Evolutionary conservation across 169 alveolate genomes (phyloP).

Genomic region (Plasmodium adleri): DNA sequence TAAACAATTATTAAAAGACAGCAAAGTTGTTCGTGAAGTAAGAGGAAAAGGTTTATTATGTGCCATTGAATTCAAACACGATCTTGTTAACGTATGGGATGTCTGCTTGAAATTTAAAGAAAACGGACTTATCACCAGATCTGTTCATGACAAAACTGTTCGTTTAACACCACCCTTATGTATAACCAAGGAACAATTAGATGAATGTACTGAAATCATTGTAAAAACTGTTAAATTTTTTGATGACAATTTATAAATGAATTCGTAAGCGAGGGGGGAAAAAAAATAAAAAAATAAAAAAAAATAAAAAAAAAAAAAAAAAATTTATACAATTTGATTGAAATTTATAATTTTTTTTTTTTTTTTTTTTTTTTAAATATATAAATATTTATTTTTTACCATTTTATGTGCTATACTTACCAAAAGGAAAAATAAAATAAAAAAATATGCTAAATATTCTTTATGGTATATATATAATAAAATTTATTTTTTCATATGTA

Average conservation of each 20-base stretch:
- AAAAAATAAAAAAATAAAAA: too few species aligned
- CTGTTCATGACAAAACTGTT: conserved; percentile 90
- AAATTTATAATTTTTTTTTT: background rate
- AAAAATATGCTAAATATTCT: too few species aligned
- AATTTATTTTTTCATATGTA: too few species aligned
- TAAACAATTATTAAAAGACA: conserved; percentile 53
- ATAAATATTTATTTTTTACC: too few species aligned
- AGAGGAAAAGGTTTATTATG: conserved; percentile 91
- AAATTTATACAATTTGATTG: too few species aligned
- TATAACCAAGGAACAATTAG: conserved; percentile 86
- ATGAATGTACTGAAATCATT: conserved; percentile 85
- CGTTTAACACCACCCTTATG: conserved; percentile 95
- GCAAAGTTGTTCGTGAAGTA: conserved; percentile 46
- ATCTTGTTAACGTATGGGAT: conserved; percentile 55
- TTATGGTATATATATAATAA: too few species aligned
- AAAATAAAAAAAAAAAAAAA: too few species aligned
- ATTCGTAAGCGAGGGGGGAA: too few species aligned
- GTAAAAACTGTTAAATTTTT: conserved; percentile 77
- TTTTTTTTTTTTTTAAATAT: background rate
- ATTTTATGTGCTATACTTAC: too few species aligned
- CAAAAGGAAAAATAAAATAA: too few species aligned
- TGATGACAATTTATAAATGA: conserved; percentile 39
- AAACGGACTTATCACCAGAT: conserved; percentile 91
- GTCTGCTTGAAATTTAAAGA: conserved; percentile 84
- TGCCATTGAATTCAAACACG: conserved; percentile 90